Base-by-base conservation (phyloP, 345 rosid genomes). In the Punica granatum region DNA sequence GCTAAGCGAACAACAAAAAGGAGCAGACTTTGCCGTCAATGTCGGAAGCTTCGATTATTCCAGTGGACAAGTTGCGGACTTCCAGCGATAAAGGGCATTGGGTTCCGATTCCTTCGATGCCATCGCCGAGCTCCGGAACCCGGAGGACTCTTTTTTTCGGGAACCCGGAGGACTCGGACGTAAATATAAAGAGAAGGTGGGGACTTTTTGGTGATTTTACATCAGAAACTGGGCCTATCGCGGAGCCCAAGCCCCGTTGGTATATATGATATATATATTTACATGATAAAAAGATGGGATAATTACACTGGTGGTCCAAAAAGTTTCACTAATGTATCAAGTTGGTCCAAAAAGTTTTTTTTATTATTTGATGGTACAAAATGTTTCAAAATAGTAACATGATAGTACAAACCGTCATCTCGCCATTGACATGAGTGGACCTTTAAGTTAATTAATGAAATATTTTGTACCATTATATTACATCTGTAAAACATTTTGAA, bases 71-170 rank as follows among this genome's bases (percentile, higher is more conserved):
- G 34, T 30, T 10, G 61, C 19, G 26, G 34, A 28, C 33, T 56
- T 30, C 16, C 61, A 26, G 33, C 7, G 3, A 51, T n/a, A 21
- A 21, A 12, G 3, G 58, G 58, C 0, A 56, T 56, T 14, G 61
- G 61, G 34, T 56, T 28, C 61, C 61, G 61, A 56, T 56, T 56
- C 61, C 26, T 11, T 13, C 61, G 34, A 56, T 30, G 61, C 61
- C 61, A 56, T 1, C 25, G 34, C 61, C 28, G 58, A 51, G 30
- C 58, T 51, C 10, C 30, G 54, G 21, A 8, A 2, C 54, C 28
- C 28, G 58, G n/a, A n/a, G n/a, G n/a, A n/a, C n/a, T n/a, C n/a
- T n/a, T n/a, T n/a, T n/a, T n/a, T n/a, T n/a, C n/a, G n/a, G n/a
- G n/a, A n/a, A n/a, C n/a, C n/a, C 56, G 12, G 56, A 49, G 26